Evolutionary conservation across 2,329 filamentous ascomycete genomes (phyloP).

Genomic region (Penicillium sp.): DNA sequence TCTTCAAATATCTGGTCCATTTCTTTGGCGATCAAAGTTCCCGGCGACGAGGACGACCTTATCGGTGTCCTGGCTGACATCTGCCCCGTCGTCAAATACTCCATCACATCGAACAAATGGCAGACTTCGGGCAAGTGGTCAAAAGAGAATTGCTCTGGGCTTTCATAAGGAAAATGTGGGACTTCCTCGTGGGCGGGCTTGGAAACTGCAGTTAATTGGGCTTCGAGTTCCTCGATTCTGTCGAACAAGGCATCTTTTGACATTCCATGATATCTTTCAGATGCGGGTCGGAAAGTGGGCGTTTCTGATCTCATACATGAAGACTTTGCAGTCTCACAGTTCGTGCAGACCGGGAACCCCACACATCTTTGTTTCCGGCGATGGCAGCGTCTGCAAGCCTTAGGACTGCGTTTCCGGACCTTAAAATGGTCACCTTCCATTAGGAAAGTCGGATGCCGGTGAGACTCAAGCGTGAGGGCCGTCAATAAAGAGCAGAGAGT

Average conservation of each 20-base stretch:
- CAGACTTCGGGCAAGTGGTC: background rate
- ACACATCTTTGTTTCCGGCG: conserved; percentile 25
- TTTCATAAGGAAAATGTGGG: background rate
- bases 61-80: background rate
- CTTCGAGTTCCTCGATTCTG: conserved; percentile 20
- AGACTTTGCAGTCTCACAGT: conserved; percentile 17
- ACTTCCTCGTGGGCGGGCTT: background rate
- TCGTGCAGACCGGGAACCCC: conserved; percentile 16
- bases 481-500: background rate
- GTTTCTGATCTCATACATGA: conserved; percentile 16
- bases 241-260: conserved; percentile 21
- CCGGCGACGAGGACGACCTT: background rate
- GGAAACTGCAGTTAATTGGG: conserved; percentile 8
- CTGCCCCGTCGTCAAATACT: conserved; percentile 5
- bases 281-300: conserved; percentile 9
- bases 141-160: background rate
- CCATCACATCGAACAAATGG: conserved; percentile 1
- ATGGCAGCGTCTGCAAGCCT: conserved; percentile 23
- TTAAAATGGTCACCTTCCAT: background rate
- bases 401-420: conserved; percentile 21
- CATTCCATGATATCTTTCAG: conserved; percentile 24
- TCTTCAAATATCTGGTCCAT: conserved; percentile 18
- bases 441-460: background rate
- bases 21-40: conserved; percentile 12
- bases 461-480: background rate